Evolutionary conservation across 345 rosid species (phyloP).

Genomic region (Aquilaria yunnanensis): DNA sequence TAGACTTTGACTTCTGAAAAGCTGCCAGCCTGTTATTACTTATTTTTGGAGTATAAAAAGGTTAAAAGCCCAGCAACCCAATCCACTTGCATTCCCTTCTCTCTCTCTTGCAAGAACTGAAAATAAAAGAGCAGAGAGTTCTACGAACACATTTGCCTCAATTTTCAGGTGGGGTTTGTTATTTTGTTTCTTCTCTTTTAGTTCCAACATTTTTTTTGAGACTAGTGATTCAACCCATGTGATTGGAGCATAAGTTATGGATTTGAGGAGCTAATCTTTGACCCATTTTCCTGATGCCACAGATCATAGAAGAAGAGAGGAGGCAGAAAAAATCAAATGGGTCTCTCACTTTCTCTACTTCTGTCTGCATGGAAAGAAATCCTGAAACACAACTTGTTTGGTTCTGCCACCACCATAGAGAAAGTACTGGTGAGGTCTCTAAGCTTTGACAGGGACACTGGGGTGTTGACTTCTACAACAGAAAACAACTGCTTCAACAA

Average conservation of each 20-base stretch:
- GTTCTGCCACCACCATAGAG: slow-evolving; percentile 23
- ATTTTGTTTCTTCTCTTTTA: background rate
- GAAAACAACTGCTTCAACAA: slow-evolving; percentile 25
- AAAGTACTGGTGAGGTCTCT: slow-evolving; percentile 22
- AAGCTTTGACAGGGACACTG: slow-evolving; percentile 22
- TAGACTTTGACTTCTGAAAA: slow-evolving; percentile 10
- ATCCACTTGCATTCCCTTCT: too few species aligned
- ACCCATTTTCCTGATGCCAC: too few species aligned
- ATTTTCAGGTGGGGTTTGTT: too few species aligned
- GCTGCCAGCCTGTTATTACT: slow-evolving; percentile 1
- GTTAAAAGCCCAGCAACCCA: too few species aligned
- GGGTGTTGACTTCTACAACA: slow-evolving; percentile 22
- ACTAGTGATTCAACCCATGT: background rate
- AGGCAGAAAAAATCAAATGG: slow-evolving; percentile 26
- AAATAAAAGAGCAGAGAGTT: too few species aligned
- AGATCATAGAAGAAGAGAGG: too few species aligned
- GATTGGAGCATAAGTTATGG: slow-evolving; percentile 11
- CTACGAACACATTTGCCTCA: too few species aligned
- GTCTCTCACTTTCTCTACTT: slow-evolving; percentile 39
- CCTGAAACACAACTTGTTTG: slow-evolving; percentile 22
- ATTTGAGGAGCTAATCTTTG: background rate
- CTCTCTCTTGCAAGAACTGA: too few species aligned
- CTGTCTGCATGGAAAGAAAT: slow-evolving; percentile 38
- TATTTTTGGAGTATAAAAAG: too few species aligned
- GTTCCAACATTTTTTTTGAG: background rate